These are phyloP conservation scores for Neurospora sp. DNA, from an alignment of 495 filamentous ascomycete genomes.

Conservation along the genomic window DNA sequence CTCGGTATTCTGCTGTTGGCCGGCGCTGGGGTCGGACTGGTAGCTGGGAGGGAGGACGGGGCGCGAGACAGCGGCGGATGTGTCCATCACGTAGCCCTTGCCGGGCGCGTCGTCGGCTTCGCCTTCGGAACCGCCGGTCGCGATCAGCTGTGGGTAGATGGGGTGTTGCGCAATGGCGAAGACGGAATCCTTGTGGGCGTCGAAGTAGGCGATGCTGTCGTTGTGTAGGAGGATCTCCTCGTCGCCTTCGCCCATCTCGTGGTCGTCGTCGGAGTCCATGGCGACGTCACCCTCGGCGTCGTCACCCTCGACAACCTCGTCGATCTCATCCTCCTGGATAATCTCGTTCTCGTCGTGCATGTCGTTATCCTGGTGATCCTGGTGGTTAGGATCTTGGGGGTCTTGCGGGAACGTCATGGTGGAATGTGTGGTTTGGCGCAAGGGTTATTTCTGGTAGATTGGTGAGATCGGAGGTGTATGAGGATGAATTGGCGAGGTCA, in stretches of 20 bases:
- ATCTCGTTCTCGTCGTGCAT: conserved; percentile 58
- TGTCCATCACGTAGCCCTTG: conserved; percentile 66
- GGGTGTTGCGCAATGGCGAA: conserved; percentile 94
- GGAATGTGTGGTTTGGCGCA: not conserved
- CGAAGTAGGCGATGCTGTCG: conserved; percentile 87
- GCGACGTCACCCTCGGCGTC: conserved; percentile 58
- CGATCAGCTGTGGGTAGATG: conserved; percentile 59
- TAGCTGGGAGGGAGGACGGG: conserved; percentile 43
- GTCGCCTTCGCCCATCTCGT: conserved; percentile 47
- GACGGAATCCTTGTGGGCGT: conserved; percentile 74
- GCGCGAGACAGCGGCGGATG: conserved; percentile 50
- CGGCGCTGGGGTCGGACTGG: conserved; percentile 62
- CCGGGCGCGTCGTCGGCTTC: conserved; percentile 52
- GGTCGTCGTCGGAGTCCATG: conserved; percentile 53
- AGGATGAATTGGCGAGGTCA: not conserved
- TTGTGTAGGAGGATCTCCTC: conserved; percentile 75
- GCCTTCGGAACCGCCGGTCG: conserved; percentile 80
- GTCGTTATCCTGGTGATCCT: conserved; percentile 39
- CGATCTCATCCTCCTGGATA: not conserved
- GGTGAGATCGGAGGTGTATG: not conserved
- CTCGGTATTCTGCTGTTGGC: conserved; percentile 33
- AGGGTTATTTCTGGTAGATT: not conserved
- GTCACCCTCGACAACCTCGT: conserved; percentile 51
- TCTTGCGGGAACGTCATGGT: conserved; percentile 37
- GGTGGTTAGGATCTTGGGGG: conserved; percentile 29